Evolutionary conservation across 164 flowering plant species (phyloP), one percentile per base, ranked within the genome.

Genomic region (Kingdonia uniflora): DNA sequence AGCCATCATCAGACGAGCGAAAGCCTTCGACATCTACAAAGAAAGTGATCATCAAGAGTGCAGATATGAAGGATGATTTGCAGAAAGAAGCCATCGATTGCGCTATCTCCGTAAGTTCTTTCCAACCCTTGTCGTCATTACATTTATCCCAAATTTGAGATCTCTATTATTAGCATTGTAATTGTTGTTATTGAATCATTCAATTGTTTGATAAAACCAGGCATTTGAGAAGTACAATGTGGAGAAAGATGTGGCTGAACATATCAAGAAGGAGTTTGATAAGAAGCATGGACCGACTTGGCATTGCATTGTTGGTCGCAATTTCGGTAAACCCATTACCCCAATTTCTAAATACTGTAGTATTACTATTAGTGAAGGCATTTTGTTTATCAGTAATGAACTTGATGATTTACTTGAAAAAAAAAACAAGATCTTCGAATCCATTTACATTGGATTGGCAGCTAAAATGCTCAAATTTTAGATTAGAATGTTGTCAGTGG

Each of bases 281-380:
- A 79, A 73, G 81, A 87, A 76, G 69, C 82, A 89, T 43, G 99
- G 99, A 2, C 82, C 92, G 14, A 89, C 99, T 58, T 94, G 97
- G 97, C 99, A 94, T 77, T 94, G 99, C 69, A 94, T 94, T 41
- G 99, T 94, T 19, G 99, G 99, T 49, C 85, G 90, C 68, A 94
- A 94, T 70, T 94, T 94, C 47, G 97, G 97, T 94, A 84, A 60
- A 21, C 56, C 24, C 56, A 11, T 42, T 11, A 29, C 8, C 35
- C 8, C 8, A 8, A n/a, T n/a, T n/a, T n/a, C n/a, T n/a, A n/a
- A n/a, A n/a, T n/a, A n/a, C n/a, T n/a, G n/a, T n/a, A n/a, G n/a
- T n/a, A n/a, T n/a, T n/a, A n/a, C n/a, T n/a, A n/a, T n/a, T n/a
- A n/a, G n/a, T n/a, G n/a, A n/a, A n/a, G n/a, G n/a, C n/a, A n/a